A percentile compares a stretch with the other conserved stretches of the same genome.
These are phyloP conservation scores for Plenodomus lindquistii DNA, from an alignment of 2,329 filamentous ascomycete genomes.

Conservation along the genomic window DNA sequence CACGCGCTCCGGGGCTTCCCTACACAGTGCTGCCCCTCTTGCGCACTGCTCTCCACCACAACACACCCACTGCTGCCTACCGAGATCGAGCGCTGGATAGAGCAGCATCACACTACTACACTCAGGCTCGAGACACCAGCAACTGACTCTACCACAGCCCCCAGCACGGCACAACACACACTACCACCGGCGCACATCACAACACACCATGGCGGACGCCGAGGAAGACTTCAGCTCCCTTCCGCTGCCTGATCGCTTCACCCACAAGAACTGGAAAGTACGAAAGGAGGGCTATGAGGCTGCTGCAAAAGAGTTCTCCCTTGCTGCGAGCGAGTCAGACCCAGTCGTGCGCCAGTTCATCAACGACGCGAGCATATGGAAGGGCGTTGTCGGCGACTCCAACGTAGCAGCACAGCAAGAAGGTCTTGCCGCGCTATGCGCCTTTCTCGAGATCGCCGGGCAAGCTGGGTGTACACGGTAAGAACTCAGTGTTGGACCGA, in stretches of 20 bases:
- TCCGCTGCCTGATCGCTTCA: conserved; percentile 77
- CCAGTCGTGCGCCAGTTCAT: conserved; percentile 86
- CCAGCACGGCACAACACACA: conserved; percentile 7
- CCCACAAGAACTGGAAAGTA: conserved; percentile 97
- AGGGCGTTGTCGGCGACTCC: conserved; percentile 87
- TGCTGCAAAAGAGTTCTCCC: conserved; percentile 82
- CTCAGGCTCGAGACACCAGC: not conserved
- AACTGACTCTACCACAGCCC: conserved; percentile 8
- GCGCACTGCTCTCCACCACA: no score
- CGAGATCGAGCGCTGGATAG: no score
- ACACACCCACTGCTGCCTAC: no score
- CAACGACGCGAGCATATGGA: conserved; percentile 84
- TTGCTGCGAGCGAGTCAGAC: conserved; percentile 81
- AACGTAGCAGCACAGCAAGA: conserved; percentile 98
- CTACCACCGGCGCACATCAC: conserved; percentile 10
- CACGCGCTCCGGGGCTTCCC: no score
- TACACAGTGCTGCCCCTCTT: no score
- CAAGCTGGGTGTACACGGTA: conserved; percentile 74
- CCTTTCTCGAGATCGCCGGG: conserved; percentile 90
- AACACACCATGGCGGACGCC: conserved; percentile 70
- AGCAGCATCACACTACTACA: no score
- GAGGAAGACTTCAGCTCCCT: conserved; percentile 81
- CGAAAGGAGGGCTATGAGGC: conserved; percentile 95
- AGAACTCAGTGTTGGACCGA: conserved; percentile 11
- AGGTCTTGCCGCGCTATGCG: conserved; percentile 81